Percentiles rank a stretch among this genome's conserved stretches.
These are phyloP conservation scores for Houttuynia cordata DNA, from an alignment of 164 flowering plant genomes.

Conservation along the genomic window DNA sequence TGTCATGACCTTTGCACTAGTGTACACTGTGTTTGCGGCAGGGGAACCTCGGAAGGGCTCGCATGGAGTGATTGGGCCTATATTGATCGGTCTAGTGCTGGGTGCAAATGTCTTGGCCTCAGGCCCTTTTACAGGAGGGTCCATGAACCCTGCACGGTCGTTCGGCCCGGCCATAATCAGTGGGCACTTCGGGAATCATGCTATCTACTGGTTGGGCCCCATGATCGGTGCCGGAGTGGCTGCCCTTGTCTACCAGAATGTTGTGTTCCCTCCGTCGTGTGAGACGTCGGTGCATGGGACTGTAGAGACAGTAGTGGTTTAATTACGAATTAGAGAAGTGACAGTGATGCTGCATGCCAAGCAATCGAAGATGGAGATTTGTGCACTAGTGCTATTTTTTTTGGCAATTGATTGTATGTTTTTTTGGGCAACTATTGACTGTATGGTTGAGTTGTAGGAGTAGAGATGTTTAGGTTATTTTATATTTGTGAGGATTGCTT, in stretches of 20 bases:
- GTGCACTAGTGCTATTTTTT: too few species aligned
- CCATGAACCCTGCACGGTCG: slow-evolving; percentile 79
- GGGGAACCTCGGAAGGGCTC: slow-evolving; percentile 40
- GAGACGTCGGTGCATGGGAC: slow-evolving; percentile 6
- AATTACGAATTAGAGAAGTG: neutral
- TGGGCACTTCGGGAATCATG: slow-evolving; percentile 75
- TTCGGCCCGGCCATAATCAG: slow-evolving; percentile 55
- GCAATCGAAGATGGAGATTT: too few species aligned
- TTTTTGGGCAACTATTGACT: too few species aligned
- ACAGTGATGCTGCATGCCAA: neutral
- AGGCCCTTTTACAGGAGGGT: slow-evolving; percentile 83
- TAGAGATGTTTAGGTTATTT: too few species aligned
- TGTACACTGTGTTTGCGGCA: slow-evolving; percentile 58
- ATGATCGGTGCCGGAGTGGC: slow-evolving; percentile 59
- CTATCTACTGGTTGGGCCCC: slow-evolving; percentile 85
- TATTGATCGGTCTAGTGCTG: slow-evolving; percentile 43
- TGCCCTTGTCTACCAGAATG: slow-evolving; percentile 60
- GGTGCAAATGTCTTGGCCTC: slow-evolving; percentile 69
- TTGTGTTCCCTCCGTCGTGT: slow-evolving; percentile 31
- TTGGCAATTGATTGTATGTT: too few species aligned
- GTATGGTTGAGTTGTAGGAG: too few species aligned
- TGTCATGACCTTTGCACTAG: slow-evolving; percentile 52
- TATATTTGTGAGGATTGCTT: too few species aligned
- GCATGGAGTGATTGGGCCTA: slow-evolving; percentile 33
- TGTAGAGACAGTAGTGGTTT: slow-evolving; percentile 15